These are phyloP conservation scores for Pseudonectria foliicola DNA, from an alignment of 2,329 filamentous ascomycete species.

Conservation along the genomic window DNA sequence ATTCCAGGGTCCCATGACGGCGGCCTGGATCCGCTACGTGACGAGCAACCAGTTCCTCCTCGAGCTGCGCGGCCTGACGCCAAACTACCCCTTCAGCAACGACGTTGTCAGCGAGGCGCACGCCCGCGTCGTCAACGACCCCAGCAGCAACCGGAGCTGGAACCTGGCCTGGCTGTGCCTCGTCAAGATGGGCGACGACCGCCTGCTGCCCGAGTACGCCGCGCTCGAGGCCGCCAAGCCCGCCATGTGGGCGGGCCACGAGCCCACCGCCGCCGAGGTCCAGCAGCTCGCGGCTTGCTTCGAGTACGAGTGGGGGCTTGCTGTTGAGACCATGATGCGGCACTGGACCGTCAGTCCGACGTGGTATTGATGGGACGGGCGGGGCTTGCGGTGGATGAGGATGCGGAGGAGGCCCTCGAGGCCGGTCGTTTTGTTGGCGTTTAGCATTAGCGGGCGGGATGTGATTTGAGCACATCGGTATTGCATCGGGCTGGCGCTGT, in stretches of 20 bases:
- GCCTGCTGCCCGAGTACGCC: slow-evolving; percentile 30
- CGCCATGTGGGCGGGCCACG: slow-evolving; percentile 61
- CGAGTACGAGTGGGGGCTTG: slow-evolving; percentile 59
- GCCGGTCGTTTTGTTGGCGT: no score
- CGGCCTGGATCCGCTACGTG: slow-evolving; percentile 66
- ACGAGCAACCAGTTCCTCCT: slow-evolving; percentile 61
- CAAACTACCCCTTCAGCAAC: slow-evolving; percentile 59
- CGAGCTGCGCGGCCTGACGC: slow-evolving; percentile 62
- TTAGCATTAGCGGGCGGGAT: no score
- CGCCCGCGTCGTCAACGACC: slow-evolving; percentile 54
- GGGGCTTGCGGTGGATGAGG: no score
- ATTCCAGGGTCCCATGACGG: slow-evolving; percentile 58
- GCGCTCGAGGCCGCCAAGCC: slow-evolving; percentile 52
- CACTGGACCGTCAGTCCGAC: slow-evolving; percentile 60
- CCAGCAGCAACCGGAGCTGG: slow-evolving; percentile 63
- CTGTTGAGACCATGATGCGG: slow-evolving; percentile 57
- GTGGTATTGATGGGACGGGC: slow-evolving; percentile 39
- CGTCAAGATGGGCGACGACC: slow-evolving; percentile 55
- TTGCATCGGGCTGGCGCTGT: no score
- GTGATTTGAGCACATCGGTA: no score
- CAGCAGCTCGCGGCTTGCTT: slow-evolving; percentile 56
- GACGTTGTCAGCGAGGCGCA: slow-evolving; percentile 61
- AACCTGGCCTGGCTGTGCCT: slow-evolving; percentile 70
- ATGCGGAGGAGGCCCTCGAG: no score
- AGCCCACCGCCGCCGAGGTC: slow-evolving; percentile 49